Conservation (phyloP, 106 monocot species). For the Hemerocallis citrina region DNA sequence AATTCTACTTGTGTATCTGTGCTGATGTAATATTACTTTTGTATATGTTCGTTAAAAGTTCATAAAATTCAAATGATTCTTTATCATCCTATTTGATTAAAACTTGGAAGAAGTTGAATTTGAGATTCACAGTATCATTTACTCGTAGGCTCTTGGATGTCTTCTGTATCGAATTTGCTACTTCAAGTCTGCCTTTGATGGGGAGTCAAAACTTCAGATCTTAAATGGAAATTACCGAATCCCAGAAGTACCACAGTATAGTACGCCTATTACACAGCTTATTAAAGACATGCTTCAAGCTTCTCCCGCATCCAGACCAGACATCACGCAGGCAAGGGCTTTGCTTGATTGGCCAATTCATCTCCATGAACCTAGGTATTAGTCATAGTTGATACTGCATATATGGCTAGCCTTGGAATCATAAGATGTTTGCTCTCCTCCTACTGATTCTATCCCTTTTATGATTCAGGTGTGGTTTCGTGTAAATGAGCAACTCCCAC, state of each 20-base stretch:
- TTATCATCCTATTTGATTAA: too few relatives aligned
- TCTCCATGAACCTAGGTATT: constrained; percentile 81
- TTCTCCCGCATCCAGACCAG: constrained; percentile 79
- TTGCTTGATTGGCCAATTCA: constrained; percentile 94
- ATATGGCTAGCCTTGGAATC: constrained; percentile 18
- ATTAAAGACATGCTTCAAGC: constrained; percentile 87
- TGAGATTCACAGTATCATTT: not conserved
- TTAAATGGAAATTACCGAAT: constrained; percentile 90
- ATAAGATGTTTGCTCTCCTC: not conserved
- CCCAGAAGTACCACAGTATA: constrained; percentile 77
- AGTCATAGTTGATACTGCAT: constrained; percentile 63
- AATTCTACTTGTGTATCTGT: too few relatives aligned
- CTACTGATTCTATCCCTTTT: constrained; percentile 12
- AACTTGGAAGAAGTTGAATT: too few relatives aligned
- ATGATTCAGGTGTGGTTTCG: constrained; percentile 83
- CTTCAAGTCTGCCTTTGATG: constrained; percentile 89
- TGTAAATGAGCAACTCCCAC: constrained; percentile 70
- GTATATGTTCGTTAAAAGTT: too few relatives aligned
- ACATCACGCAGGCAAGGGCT: constrained; percentile 99
- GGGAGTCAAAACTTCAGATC: constrained; percentile 89
- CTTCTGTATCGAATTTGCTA: constrained; percentile 90
- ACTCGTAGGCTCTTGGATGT: constrained; percentile 75
- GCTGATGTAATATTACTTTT: too few relatives aligned
- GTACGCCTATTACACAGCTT: constrained; percentile 43
- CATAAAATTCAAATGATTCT: too few relatives aligned